These are phyloP conservation scores for Neofusicoccum parvum DNA, from an alignment of 2,329 filamentous ascomycete genomes.

Conservation along the genomic window DNA sequence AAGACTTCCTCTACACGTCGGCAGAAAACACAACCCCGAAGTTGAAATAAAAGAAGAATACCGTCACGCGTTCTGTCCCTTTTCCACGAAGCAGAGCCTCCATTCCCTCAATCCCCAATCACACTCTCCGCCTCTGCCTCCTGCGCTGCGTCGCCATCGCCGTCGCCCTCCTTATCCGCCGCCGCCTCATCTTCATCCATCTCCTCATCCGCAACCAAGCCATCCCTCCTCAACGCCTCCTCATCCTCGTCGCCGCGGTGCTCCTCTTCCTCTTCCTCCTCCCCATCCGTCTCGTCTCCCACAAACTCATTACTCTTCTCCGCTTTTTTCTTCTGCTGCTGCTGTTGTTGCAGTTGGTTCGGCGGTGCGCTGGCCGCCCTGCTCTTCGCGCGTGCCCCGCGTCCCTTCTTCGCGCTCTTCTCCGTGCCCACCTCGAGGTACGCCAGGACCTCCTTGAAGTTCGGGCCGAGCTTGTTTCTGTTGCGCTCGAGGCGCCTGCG, in stretches of 20 bases:
- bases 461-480: constrained; percentile 75
- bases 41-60: not conserved
- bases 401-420: constrained; percentile 48
- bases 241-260: constrained; percentile 45
- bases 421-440: constrained; percentile 70
- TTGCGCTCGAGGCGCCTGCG: constrained; percentile 76
- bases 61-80: not conserved
- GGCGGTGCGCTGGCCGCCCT: constrained; percentile 27
- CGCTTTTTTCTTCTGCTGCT: constrained; percentile 28
- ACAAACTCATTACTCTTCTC: constrained; percentile 37
- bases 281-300: constrained; percentile 43
- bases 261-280: constrained; percentile 42
- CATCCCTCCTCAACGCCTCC: constrained; percentile 25
- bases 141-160: constrained; percentile 38
- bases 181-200: constrained; percentile 28
- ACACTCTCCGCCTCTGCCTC: constrained; percentile 49
- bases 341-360: constrained; percentile 2
- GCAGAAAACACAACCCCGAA: not conserved
- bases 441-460: constrained; percentile 80
- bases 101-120: constrained; percentile 39
- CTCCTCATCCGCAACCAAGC: constrained; percentile 26
- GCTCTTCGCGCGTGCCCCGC: constrained; percentile 42
- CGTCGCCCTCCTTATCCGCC: constrained; percentile 27
- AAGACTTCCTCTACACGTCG: too few species aligned
- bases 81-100: too few species aligned